These are phyloP conservation scores for Fusarium hostae DNA, from an alignment of 2,329 filamentous ascomycete species.

Conservation along the genomic window DNA sequence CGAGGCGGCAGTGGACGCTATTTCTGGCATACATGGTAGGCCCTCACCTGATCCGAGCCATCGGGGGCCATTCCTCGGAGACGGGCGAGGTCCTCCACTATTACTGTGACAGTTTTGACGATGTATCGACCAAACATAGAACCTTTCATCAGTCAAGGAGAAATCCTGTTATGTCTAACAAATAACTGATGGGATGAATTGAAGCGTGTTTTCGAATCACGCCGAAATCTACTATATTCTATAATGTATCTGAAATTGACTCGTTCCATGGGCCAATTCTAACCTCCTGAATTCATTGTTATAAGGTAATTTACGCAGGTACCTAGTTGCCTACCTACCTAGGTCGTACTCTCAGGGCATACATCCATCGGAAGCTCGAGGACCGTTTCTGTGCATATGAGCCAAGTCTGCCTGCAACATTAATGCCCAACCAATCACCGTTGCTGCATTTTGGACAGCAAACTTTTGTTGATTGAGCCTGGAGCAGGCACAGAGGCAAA, in stretches of 20 bases:
- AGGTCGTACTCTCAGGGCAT: not conserved
- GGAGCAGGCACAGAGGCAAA: not conserved
- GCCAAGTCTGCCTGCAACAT: not conserved
- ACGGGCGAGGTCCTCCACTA: slow-evolving; percentile 39
- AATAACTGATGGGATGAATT: not conserved
- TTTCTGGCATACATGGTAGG: slow-evolving; percentile 38
- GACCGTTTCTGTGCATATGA: not conserved
- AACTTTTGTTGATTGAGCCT: not conserved
- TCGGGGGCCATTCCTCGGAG: slow-evolving; percentile 35
- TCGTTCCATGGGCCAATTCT: slow-evolving; percentile 1
- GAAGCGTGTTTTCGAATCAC: not conserved
- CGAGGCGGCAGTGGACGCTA: slow-evolving; percentile 44
- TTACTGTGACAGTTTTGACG: slow-evolving; percentile 8
- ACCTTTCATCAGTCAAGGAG: slow-evolving; percentile 4
- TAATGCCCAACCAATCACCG: slow-evolving; percentile 5
- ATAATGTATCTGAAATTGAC: not conserved
- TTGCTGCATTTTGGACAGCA: slow-evolving; percentile 9
- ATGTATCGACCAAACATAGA: slow-evolving; percentile 2
- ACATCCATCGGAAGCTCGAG: not conserved
- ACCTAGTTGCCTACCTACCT: not conserved
- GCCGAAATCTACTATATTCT: not conserved
- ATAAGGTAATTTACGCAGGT: not conserved
- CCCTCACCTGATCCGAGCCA: slow-evolving; percentile 37
- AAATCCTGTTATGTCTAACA: not conserved
- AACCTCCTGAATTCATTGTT: slow-evolving; percentile 14